These are phyloP conservation scores for Myriangium duriaei DNA, from an alignment of 2,329 filamentous ascomycete genomes.

Conservation along the genomic window DNA sequence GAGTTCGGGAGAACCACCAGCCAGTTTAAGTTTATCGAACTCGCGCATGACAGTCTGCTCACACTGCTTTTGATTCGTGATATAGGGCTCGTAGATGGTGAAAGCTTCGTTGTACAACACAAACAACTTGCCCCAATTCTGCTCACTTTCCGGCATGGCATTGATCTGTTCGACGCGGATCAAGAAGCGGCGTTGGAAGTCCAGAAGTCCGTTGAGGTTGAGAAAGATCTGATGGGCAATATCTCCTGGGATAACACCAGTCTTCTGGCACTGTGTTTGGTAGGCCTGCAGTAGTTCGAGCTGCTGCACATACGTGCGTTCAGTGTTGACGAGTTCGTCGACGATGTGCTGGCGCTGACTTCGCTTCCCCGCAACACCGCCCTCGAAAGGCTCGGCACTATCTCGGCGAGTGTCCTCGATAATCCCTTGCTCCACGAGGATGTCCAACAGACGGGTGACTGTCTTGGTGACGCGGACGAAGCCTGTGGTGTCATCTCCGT, in stretches of 20 bases:
- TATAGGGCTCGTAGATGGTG: constrained; percentile 90
- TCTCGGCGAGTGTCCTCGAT: constrained; percentile 45
- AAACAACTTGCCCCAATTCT: constrained; percentile 95
- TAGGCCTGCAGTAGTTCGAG: constrained; percentile 85
- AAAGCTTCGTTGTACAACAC: constrained; percentile 75
- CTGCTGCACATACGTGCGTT: constrained; percentile 96
- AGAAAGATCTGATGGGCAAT: constrained; percentile 89
- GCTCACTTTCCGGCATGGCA: constrained; percentile 58
- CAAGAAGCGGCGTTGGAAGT: constrained; percentile 88
- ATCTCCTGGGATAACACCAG: constrained; percentile 77
- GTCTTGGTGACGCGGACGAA: constrained; percentile 88
- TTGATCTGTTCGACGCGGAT: constrained; percentile 96
- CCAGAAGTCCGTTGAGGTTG: constrained; percentile 86
- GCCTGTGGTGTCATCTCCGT: constrained; percentile 87
- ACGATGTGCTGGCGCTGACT: constrained; percentile 79
- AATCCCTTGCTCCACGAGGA: constrained; percentile 65
- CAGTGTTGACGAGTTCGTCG: constrained; percentile 82
- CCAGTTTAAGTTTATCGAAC: constrained; percentile 72
- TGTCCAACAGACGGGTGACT: constrained; percentile 82
- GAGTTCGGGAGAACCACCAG: constrained; percentile 47
- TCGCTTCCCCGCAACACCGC: constrained; percentile 38
- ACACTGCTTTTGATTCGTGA: constrained; percentile 88
- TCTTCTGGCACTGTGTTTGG: constrained; percentile 81
- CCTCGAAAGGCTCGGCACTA: constrained; percentile 41
- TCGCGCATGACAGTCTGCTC: constrained; percentile 71